Evolutionary conservation across 2,329 filamentous ascomycete species (phyloP), one percentile per base, ranked within the genome.

Genomic region (Fusarium praegraminearum): DNA sequence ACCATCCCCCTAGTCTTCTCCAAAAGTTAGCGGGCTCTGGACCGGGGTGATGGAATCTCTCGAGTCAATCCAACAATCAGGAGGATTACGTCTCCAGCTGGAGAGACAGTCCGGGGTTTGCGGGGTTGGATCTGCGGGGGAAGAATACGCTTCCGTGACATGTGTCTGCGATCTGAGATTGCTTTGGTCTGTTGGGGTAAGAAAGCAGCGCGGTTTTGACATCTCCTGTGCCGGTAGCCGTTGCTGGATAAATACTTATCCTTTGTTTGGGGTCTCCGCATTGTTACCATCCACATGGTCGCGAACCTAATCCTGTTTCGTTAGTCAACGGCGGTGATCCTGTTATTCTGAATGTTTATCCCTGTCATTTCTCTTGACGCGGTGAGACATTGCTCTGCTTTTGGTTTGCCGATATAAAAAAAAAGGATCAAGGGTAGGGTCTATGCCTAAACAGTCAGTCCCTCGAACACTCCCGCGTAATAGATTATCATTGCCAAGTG

Each of bases 111-210:
- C 70, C 64, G 73, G 73, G 73, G 73, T 74, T 74, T 72, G 71
- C 68, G 73, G 73, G 73, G 73, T 59, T 59, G 57, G 38, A 66
- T 71, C 43, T 75, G 73, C 65, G 73, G 73, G 73, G 73, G 73
- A 74, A 72, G 73, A 75, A 75, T 57, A 70, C 50, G 64, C 60
- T 72, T 75, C 73, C 73, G 71, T 60, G 61, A 30, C 22, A 26
- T 26, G 69, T 68, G 55, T 50, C 64, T 57, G 56, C 46, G 54
- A 65, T 58, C 35, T 38, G 15, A 61, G 35, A 65, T 69, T 68
- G 60, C 65, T 67, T 57, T 44, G 54, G 11, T 57, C 52, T 53
- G 57, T 47, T 46, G 26, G 40, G 57, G 55, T n/a, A 45, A 43
- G 38, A 44, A 26, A 63, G 50, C 20, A 45, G 30, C 41, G 43